Base-by-base conservation (phyloP, 73 alveolate genomes). In the Stentor roeselii region DNA sequence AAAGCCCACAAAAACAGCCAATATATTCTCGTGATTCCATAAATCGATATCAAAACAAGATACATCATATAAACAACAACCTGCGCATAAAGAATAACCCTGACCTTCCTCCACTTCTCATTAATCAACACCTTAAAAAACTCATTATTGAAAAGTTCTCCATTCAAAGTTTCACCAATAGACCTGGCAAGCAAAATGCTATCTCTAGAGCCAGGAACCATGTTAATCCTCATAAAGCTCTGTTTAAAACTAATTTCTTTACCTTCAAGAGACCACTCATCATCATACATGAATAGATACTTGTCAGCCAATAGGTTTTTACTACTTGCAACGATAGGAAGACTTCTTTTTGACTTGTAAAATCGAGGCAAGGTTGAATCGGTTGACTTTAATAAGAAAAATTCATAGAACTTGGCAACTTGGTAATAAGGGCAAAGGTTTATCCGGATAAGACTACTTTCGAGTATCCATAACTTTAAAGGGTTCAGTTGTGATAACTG, bases 191-290 rank as follows among this genome's bases (percentile, higher is more conserved):
- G 30, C 39, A 14, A 3, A 3, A 60, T 21, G 39, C 78, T 60
- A 14, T 60, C 78, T 27, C 39, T 6, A 60, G 78, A 60, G 40
- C 78, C 78, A 21, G 39, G 36, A 31, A 60, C 34, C 80, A 67
- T 67, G 37, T 67, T 67, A 21, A 2, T 32, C 41, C 37, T 21
- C 21, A 67, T 21, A 67, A 21, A 21, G 1, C 50, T 67, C 27
- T 21, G 41, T 27, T 0, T 21, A 32, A 67, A 67, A 32, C 15
- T 21, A n/a, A 67, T 30, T 67, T 21, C 41, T 0, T 15, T 34
- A 32, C 80, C 80, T 27, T 67, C 41, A 2, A 1, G 37, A 67
- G 80, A 1, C 21, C 11, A 67, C 34, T 67, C 37, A 67, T 34
- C 37, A 21, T 0, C 41, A 15, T n/a, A n/a, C 37, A 21, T 32